Evolutionary conservation across 202 grass and related monocot genomes (phyloP), one percentile per base, ranked within the genome.

Genomic region (Dendrocalamus latiflorus): DNA sequence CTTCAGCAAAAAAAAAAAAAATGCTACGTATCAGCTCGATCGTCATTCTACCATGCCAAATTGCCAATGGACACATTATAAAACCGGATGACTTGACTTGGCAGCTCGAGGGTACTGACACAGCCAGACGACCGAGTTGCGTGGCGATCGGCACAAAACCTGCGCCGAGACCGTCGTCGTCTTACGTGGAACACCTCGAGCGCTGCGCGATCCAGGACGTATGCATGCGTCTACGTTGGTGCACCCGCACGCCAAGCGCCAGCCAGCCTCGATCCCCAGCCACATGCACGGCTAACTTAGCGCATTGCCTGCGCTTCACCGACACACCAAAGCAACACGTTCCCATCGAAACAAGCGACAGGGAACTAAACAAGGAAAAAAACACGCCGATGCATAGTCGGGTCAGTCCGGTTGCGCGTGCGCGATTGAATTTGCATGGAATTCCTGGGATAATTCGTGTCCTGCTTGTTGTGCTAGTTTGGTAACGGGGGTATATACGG

Each of bases 321-420:
- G 68, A 88, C 86, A 84, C 86, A 80, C 86, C 60, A 9, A 88
- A 84, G 86, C 86, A 88, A 88, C 75, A 74, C 75, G 65, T 68
- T 80, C 60, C 86, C 86, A 6, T 14, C 51, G 33, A 43, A 36
- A 41, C 68, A 83, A 88, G 74, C 83, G n/a, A 85, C 62, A 28
- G 11, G 50, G 0, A 60, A 1, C n/a, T 28, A 20, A 15, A 4
- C 6, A 33, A 30, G 15, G 24, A 1, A 47, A 45, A n/a, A 44
- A 51, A 4, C 69, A 6, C 49, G 10, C 50, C 0, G 8, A 41
- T 17, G 36, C 36, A 55, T 51, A 20, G 6, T 17, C 4, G 17
- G 5, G 5, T 0, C 47, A 1, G 43, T 6, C 84, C 28, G 68
- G 69, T 13, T 73, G 68, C 74, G 25, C 67, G 56, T 57, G 53